Base-by-base conservation (phyloP, 2,329 filamentous ascomycete species). In the Coniella vitis region DNA sequence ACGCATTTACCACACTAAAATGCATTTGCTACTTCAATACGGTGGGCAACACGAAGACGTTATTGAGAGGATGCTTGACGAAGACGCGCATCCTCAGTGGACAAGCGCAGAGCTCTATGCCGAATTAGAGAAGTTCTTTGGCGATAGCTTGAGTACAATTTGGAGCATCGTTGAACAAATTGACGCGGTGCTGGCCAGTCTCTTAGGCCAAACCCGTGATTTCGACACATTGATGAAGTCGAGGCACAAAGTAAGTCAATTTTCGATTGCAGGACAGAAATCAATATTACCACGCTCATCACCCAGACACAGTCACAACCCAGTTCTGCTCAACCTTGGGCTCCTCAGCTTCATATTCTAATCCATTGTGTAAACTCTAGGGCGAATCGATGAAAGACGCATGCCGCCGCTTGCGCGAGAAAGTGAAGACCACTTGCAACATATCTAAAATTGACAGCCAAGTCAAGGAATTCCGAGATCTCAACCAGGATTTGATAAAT, bases 341-440 rank as follows among this genome's bases (percentile, higher is more conserved):
- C n/a, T n/a, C n/a, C n/a, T n/a, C n/a, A n/a, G n/a, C n/a, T n/a
- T n/a, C n/a, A n/a, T n/a, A n/a, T n/a, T n/a, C n/a, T n/a, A n/a
- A n/a, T n/a, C n/a, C n/a, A n/a, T n/a, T n/a, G n/a, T n/a, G n/a
- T n/a, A n/a, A n/a, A n/a, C n/a, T 10, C 21, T 12, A 52, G 49
- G 29, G 36, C 4, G 49, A 52, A n/a, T 5, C n/a, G 4, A 2
- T 49, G 3, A 52, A 38, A 20, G 49, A 46, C 5, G 29, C 49
- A 8, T 14, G 45, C 36, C 17, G 21, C 2, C 25, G 49, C 1
- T 7, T 52, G n/a, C 40, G 37, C 9, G 32, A 41, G 9, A 34
- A 32, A 3, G 16, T 36, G 2, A 52, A 39, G 13, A 38, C 45
- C n/a, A 31, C 37, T 13, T 52, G 34, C 21, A 16, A 48, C 17